Conservation (phyloP, 352 stramenopile genomes). For the Phytophthora capsici region DNA sequence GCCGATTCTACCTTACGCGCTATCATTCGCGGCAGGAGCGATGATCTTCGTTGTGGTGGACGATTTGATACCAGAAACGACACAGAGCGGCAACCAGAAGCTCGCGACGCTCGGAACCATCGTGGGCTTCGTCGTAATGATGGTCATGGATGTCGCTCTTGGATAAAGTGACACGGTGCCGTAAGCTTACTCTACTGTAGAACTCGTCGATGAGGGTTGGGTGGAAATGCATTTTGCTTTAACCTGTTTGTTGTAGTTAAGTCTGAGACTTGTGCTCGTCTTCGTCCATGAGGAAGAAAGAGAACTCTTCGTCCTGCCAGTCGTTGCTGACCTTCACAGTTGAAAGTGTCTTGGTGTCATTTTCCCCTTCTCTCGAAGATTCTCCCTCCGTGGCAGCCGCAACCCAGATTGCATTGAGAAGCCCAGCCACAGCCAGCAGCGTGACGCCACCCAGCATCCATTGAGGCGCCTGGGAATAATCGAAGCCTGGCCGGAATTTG, state of each 20-base stretch:
- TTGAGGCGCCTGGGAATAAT: conserved; percentile 48
- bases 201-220: not conserved
- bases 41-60: conserved; percentile 95
- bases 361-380: not conserved
- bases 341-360: not conserved
- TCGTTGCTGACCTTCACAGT: conserved; percentile 5
- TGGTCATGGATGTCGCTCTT: conserved; percentile 89
- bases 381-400: conserved; percentile 30
- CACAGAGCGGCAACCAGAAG: conserved; percentile 90
- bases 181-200: too few species aligned
- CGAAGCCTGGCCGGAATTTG: conserved; percentile 48
- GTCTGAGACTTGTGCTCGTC: conserved; percentile 17
- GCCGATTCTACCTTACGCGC: conserved; percentile 89
- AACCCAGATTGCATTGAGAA: conserved; percentile 64
- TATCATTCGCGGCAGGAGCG: conserved; percentile 90
- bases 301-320: conserved; percentile 43
- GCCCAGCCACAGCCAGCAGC: conserved; percentile 48
- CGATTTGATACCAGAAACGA: conserved; percentile 90
- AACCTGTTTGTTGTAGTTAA: conserved; percentile 17
- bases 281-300: conserved; percentile 64
- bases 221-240: conserved; percentile 29
- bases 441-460: conserved; percentile 50
- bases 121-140: conserved; percentile 93
- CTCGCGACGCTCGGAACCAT: conserved; percentile 87
- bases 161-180: conserved; percentile 46